Evolutionary conservation across 2,329 filamentous ascomycete genomes (phyloP).

Genomic region (Xylaria sp.): DNA sequence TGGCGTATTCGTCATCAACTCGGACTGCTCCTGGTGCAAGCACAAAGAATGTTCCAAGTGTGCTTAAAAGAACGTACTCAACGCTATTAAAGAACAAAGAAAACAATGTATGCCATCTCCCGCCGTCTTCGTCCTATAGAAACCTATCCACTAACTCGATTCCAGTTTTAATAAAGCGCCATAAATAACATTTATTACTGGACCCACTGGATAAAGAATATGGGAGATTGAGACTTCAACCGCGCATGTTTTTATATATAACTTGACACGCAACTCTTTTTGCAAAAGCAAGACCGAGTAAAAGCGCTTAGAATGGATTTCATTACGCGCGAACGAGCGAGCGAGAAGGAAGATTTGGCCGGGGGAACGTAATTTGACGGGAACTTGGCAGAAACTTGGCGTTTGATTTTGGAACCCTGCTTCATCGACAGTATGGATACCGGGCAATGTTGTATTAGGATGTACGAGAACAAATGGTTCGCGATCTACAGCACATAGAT

Average conservation of each 20-base stretch:
- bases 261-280: neutral
- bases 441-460: constrained; percentile 6
- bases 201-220: neutral
- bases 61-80: constrained; percentile 27
- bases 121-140: neutral
- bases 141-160: neutral
- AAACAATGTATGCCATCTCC: constrained; percentile 2
- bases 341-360: neutral
- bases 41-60: constrained; percentile 46
- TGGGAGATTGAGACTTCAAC: neutral
- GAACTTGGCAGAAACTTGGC: constrained; percentile 19
- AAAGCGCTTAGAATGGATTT: neutral
- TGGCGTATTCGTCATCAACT: constrained; percentile 48
- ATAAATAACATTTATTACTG: neutral
- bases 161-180: neutral
- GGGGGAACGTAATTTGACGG: neutral
- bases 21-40: constrained; percentile 47
- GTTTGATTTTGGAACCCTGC: constrained; percentile 12
- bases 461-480: constrained; percentile 25
- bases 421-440: constrained; percentile 15
- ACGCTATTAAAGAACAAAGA: neutral
- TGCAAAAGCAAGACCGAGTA: neutral
- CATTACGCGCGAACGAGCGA: neutral
- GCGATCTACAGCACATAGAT: constrained; percentile 21
- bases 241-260: neutral